Evolutionary conservation across 768 basidiomycete genomes (phyloP), one percentile per base, ranked within the genome.

Genomic region (Bullera alba): DNA sequence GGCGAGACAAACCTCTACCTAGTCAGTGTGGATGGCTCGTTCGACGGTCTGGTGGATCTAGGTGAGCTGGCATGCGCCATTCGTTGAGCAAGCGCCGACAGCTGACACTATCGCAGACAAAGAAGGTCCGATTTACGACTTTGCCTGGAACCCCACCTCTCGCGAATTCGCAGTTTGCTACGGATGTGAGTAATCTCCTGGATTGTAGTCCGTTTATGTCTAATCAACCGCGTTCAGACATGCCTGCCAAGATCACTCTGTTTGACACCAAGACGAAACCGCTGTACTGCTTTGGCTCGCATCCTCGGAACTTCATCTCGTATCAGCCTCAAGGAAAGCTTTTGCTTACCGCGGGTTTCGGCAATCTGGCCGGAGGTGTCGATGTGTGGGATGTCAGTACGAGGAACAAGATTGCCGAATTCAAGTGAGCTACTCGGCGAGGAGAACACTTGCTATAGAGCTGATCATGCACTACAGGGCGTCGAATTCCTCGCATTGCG

Each of bases 101-200:
- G 17, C 37, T 44, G 17, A 75, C 42, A 6, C 25, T 22, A 21
- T n/a, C 6, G 5, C 87, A 61, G 91, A 95, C 75, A 96, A 95
- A 76, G 93, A 97, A 54, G 95, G 95, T 0, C 91, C 91, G 0
- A 89, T 99, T 56, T 91, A 95, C 64, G 95, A 97, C 69, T 95
- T 93, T 54, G 75, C 81, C 15, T 99, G 95, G 95, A 90, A 84
- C 58, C 90, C 95, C 6, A 91, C 89, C 61, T 89, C 88, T 44
- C 89, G 92, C 73, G 95, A 99, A 73, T 99, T 99, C 68, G 84
- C 83, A 41, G 91, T 96, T 29, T 85, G 90, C 23, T 97, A 96
- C 67, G 93, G 95, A 64, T 99, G 91, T 93, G 61, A 71, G 90
- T 80, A 3, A 5, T 22, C 16, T 29, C 16, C 22, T 34, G 39